These are phyloP conservation scores for Stenocarpella maydis DNA, from an alignment of 2,329 filamentous ascomycete species.

Conservation along the genomic window DNA sequence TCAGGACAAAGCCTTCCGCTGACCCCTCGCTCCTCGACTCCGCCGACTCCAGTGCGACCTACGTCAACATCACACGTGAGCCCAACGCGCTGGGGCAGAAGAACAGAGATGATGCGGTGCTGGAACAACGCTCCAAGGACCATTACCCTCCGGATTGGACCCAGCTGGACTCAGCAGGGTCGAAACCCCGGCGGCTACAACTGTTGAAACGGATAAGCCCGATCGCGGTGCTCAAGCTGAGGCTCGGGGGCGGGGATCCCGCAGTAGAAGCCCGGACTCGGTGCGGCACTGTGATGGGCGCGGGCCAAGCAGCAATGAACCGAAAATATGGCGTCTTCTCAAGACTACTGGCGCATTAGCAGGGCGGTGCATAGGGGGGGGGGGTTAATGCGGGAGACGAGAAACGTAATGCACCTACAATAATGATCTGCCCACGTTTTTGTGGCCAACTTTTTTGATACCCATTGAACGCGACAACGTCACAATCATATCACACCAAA, in stretches of 20 bases:
- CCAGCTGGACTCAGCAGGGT: background rate
- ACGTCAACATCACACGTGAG: background rate
- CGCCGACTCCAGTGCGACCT: background rate
- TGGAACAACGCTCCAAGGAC: constrained; percentile 11
- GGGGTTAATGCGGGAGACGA: background rate
- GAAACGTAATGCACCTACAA: constrained; percentile 17
- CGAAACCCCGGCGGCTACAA: background rate
- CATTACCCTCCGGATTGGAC: background rate
- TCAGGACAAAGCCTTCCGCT: constrained; percentile 3
- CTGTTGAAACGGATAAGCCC: constrained; percentile 1
- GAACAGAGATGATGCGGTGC: background rate
- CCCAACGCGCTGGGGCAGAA: background rate
- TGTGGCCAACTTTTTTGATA: background rate
- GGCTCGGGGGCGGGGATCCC: background rate
- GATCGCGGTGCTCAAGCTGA: constrained; percentile 6
- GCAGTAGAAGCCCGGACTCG: background rate
- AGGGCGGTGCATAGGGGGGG: background rate
- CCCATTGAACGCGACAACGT: background rate
- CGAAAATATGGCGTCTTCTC: constrained; percentile 7
- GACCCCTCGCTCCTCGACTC: background rate
- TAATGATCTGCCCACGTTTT: background rate
- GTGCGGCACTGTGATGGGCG: background rate
- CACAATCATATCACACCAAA: background rate
- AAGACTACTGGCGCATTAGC: constrained; percentile 22
- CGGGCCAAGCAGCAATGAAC: background rate